A percentile compares a stretch with the other conserved stretches of the same genome.
Evolutionary conservation across 306 rosid species (phyloP).

Genomic region (Myrica gale): DNA sequence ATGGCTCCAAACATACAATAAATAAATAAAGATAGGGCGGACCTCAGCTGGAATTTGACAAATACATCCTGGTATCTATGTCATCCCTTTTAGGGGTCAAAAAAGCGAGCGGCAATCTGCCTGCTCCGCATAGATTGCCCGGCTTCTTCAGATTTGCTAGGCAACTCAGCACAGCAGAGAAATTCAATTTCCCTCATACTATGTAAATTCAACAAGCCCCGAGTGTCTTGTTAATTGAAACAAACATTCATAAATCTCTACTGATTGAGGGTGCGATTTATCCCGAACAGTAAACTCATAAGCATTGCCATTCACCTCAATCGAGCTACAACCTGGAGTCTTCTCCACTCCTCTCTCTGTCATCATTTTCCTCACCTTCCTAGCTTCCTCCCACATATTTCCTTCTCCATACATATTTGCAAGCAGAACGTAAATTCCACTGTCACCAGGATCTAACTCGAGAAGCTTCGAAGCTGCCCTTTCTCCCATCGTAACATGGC

Average conservation of each 20-base stretch:
- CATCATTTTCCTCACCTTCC: constrained; percentile 46
- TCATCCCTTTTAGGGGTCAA: background rate
- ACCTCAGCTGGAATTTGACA: constrained; percentile 2
- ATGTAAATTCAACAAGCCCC: constrained; percentile 22
- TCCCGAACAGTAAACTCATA: constrained; percentile 56
- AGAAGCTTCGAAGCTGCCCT: constrained; percentile 68
- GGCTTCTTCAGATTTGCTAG: background rate
- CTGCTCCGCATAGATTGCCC: background rate
- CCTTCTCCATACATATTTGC: constrained; percentile 68
- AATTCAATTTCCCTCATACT: background rate
- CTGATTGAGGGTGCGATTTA: constrained; percentile 42
- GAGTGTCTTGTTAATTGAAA: constrained; percentile 49
- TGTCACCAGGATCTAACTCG: constrained; percentile 68
- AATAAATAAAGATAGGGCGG: background rate
- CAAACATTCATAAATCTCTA: constrained; percentile 48
- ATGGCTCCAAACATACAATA: no score
- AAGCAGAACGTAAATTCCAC: constrained; percentile 70
- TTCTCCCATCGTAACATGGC: constrained; percentile 62
- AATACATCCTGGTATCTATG: background rate
- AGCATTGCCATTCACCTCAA: constrained; percentile 59
- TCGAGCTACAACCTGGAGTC: constrained; percentile 71
- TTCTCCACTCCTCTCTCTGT: constrained; percentile 57
- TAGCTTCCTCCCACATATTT: constrained; percentile 61
- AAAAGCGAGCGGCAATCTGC: background rate
- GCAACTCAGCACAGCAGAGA: background rate